Evolutionary conservation across 2,329 filamentous ascomycete species (phyloP).

Genomic region (Arachnopeziza araneosa): DNA sequence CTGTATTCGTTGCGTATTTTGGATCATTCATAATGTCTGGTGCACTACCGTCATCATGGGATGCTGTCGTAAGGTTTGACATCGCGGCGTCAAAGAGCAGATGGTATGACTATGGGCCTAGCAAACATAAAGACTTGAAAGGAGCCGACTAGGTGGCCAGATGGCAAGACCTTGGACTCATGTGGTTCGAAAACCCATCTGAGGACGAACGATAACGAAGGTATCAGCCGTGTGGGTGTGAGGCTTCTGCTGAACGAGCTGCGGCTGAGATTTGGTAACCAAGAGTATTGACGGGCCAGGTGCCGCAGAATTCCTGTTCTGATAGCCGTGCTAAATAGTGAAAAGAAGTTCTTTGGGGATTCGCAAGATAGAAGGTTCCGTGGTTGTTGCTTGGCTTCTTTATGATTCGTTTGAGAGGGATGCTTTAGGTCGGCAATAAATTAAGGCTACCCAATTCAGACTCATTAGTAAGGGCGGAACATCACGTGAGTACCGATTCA

Average conservation of each 20-base stretch:
- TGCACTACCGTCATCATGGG: conserved; percentile 3
- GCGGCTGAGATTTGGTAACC: background rate
- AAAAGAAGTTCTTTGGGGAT: background rate
- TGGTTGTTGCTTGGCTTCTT: background rate
- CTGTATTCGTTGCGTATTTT: conserved; percentile 39
- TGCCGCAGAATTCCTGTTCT: background rate
- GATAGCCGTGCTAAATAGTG: background rate
- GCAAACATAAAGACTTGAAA: background rate
- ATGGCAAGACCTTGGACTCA: background rate
- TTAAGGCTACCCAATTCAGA: no score
- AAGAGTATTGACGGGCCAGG: background rate
- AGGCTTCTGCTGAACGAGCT: background rate
- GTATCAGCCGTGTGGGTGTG: background rate
- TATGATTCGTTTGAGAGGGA: background rate
- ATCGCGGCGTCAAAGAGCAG: background rate
- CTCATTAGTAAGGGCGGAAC: no score
- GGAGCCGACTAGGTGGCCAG: background rate
- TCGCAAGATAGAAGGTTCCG: background rate
- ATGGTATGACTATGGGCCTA: background rate
- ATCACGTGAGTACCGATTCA: no score
- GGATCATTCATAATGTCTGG: conserved; percentile 55
- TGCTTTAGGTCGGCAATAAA: background rate
- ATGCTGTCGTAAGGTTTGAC: background rate
- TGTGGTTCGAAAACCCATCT: background rate
- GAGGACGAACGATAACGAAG: background rate